phyloP scores from a whole-genome alignment of 352 stramenopile species.

The Aphanomyces stellatus region DNA sequence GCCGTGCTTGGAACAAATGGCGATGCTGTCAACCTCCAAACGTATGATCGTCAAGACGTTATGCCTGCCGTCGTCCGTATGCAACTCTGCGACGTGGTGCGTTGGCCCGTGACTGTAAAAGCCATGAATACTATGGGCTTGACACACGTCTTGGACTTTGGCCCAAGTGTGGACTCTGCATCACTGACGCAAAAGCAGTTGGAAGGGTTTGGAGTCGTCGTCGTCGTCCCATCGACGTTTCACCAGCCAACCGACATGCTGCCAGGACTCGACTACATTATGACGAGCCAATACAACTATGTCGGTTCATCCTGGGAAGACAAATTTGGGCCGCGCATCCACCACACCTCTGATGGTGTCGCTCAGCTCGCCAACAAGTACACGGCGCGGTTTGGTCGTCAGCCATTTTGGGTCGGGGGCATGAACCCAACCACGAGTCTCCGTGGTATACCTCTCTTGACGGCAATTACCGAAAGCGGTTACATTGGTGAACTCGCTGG shows the following conservation, averaged over 20 bases:
- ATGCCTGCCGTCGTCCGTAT: constrained; percentile 41
- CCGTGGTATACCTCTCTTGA: constrained; percentile 70
- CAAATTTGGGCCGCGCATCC: constrained; percentile 40
- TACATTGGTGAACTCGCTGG: constrained; percentile 71
- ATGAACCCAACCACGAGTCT: constrained; percentile 78
- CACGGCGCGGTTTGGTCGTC: constrained; percentile 60
- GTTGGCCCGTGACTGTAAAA: constrained; percentile 46
- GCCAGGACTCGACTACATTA: constrained; percentile 34
- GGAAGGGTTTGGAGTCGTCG: constrained; percentile 45
- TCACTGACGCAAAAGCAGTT: constrained; percentile 34
- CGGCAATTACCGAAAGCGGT: constrained; percentile 64
- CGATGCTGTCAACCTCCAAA: constrained; percentile 46
- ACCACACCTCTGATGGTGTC: constrained; percentile 29
- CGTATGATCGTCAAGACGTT: constrained; percentile 30
- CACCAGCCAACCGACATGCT: constrained; percentile 28
- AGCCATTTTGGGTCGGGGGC: constrained; percentile 68
- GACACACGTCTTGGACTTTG: constrained; percentile 74
- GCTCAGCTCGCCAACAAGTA: constrained; percentile 46
- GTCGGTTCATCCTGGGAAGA: constrained; percentile 33
- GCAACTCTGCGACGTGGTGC: constrained; percentile 49
- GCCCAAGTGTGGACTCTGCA: constrained; percentile 40
- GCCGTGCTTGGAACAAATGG: constrained; percentile 55
- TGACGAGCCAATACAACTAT: constrained; percentile 19
- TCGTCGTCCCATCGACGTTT: constrained; percentile 40
- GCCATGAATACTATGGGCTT: constrained; percentile 30